Conservation (phyloP, 306 rosid genomes). For the Rosa chinensis region DNA sequence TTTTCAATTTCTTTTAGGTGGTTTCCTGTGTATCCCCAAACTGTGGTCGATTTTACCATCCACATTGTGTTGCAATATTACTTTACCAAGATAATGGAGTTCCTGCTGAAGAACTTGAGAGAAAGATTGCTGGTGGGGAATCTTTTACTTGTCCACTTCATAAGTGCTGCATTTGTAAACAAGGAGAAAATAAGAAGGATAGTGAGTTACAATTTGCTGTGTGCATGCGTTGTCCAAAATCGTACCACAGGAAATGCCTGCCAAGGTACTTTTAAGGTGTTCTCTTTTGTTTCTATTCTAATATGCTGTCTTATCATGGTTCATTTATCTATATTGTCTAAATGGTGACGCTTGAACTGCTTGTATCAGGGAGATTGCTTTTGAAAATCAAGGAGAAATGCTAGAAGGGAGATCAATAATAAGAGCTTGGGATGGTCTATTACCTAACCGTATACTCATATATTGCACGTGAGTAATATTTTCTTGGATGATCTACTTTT, state of each 20-base stretch:
- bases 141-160: slow-evolving; percentile 83
- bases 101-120: slow-evolving; percentile 55
- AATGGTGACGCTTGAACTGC: slow-evolving; percentile 36
- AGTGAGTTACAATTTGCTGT: slow-evolving; percentile 74
- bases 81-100: slow-evolving; percentile 37
- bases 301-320: slow-evolving; percentile 2
- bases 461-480: slow-evolving; percentile 70
- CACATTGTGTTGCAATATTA: slow-evolving; percentile 65
- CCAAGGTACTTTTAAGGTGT: slow-evolving; percentile 52
- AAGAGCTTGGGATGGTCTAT: slow-evolving; percentile 75
- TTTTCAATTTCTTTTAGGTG: slow-evolving; percentile 51
- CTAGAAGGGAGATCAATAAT: slow-evolving; percentile 36
- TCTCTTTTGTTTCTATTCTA: slow-evolving; percentile 10
- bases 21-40: slow-evolving; percentile 70
- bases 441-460: slow-evolving; percentile 51
- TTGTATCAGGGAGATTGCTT: slow-evolving; percentile 60
- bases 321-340: slow-evolving; percentile 1
- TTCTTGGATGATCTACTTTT: slow-evolving; percentile 3
- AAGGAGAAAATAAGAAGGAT: slow-evolving; percentile 63
- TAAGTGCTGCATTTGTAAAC: slow-evolving; percentile 66
- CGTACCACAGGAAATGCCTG: slow-evolving; percentile 90
- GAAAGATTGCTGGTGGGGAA: slow-evolving; percentile 58
- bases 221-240: slow-evolving; percentile 86
- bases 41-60: slow-evolving; percentile 89
- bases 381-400: slow-evolving; percentile 28